Base-by-base conservation (phyloP, 2,329 filamentous ascomycete genomes). In the Trichophyton rubrum region DNA sequence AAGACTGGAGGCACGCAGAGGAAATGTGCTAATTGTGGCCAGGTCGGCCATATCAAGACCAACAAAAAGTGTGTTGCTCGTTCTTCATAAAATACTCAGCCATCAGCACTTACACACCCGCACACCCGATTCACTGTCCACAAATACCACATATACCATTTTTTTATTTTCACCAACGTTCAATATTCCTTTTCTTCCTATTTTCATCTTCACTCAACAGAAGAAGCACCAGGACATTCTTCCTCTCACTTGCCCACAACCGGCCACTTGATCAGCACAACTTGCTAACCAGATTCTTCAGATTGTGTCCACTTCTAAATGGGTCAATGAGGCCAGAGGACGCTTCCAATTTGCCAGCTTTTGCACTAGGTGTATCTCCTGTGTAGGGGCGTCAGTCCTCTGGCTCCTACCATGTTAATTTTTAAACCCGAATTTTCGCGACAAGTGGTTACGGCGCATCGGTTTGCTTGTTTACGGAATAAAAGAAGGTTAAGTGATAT, bases 11-110 rank as follows among this genome's bases (percentile, higher is more conserved):
- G 79, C 51, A 86, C 84, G 9, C 80, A 81, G 60, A 83, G 95
- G 68, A 97, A 97, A 78, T 99, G 93, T 76, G 93, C 93, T 66
- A 97, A 96, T 74, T 99, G 93, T 76, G 93, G 93, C 58, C 88
- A 93, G 73, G 88, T 95, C 60, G 93, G 93, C 35, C 93, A 99
- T 71, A 99, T 99, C 79, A 96, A 96, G 76, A 97, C 92, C 56
- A 97, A 97, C 79, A 95, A 96, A 78, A 97, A 96, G 90, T 93
- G 83, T 63, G 66, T 7, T 11, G 11, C 17, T 57, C 33, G 15
- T 41, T 13, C 27, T 35, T 11, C n/a, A 55, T 55, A 6, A 55
- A 30, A 30, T 15, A 30, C 49, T n/a, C 13, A 5, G 5, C 11
- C 11, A 53, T 30, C 22, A 24, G 40, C 30, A 30, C 11, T 9